Conservation (phyloP, 169 alveolate species). For the Eimeria acervulina region DNA sequence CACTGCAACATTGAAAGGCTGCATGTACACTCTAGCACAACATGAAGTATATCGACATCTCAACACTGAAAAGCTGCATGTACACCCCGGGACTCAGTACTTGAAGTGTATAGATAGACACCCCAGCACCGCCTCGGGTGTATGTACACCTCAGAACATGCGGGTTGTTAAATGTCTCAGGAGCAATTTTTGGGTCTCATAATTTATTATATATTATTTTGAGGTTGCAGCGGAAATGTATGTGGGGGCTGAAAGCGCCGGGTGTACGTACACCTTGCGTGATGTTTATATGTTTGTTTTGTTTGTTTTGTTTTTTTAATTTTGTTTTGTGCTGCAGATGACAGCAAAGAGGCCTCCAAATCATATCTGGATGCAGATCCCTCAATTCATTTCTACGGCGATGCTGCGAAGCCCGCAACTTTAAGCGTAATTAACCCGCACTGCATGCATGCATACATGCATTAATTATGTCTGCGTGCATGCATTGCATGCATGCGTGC, state of each 20-base stretch:
- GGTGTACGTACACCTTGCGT: conserved; percentile 3
- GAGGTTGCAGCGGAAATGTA: no score
- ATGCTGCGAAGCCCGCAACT: conserved; percentile 51
- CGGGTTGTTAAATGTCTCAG: no score
- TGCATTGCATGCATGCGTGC: no score
- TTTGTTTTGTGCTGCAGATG: background rate
- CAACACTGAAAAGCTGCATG: no score
- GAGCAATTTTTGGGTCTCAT: no score
- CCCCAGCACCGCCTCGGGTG: no score
- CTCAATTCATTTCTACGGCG: conserved; percentile 60
- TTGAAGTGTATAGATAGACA: no score
- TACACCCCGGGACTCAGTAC: background rate
- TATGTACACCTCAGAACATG: conserved; percentile 12
- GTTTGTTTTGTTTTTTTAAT: no score
- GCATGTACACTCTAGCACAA: background rate
- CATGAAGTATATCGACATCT: no score
- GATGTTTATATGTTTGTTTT: background rate
- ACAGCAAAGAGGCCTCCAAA: background rate
- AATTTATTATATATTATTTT: no score
- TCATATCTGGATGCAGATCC: background rate
- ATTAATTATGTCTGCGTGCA: no score
- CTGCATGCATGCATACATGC: background rate
- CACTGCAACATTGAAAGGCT: background rate
- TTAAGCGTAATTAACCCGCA: background rate
- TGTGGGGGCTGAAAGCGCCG: no score